These are phyloP conservation scores for Gossypium schwendimanii DNA, from an alignment of 441 rosid species.

Conservation along the genomic window DNA sequence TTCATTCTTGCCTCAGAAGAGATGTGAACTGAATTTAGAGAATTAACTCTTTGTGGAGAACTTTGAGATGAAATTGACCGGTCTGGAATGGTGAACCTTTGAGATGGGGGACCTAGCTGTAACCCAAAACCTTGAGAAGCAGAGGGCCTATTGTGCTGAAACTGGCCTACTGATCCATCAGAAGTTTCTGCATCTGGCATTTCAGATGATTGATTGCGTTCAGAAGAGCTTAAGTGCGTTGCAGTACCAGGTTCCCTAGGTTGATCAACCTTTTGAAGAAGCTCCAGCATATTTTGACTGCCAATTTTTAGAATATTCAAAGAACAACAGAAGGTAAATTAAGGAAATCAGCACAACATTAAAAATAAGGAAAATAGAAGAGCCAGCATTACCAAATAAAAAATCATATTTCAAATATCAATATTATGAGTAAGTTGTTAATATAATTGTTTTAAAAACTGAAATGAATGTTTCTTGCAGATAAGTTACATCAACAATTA, in stretches of 20 bases:
- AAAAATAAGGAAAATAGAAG: neutral
- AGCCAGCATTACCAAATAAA: neutral
- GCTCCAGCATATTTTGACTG: conserved; percentile 84
- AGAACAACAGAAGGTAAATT: neutral
- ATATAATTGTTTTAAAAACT: neutral
- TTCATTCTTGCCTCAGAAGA: conserved; percentile 34
- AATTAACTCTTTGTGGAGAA: conserved; percentile 26
- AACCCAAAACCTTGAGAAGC: conserved; percentile 70
- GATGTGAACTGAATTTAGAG: conserved; percentile 20
- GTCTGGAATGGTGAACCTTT: conserved; percentile 37
- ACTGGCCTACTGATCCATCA: conserved; percentile 46
- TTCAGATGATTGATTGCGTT: conserved; percentile 32
- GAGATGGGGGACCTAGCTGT: conserved; percentile 81
- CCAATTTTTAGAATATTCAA: conserved; percentile 11
- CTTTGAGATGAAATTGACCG: conserved; percentile 31
- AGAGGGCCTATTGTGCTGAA: conserved; percentile 40
- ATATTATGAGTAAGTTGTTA: neutral
- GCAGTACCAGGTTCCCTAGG: conserved; percentile 38
- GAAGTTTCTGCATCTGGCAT: conserved; percentile 41
- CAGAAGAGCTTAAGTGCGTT: conserved; percentile 40
- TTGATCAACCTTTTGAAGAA: conserved; percentile 72
- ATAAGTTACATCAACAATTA: neutral
- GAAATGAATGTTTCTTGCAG: neutral
- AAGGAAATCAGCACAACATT: neutral
- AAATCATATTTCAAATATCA: conserved; percentile 6